Evolutionary conservation across 1,284 basidiomycete species (phyloP), one percentile per base, ranked within the genome.

Genomic region (Moesziomyces sp.): DNA sequence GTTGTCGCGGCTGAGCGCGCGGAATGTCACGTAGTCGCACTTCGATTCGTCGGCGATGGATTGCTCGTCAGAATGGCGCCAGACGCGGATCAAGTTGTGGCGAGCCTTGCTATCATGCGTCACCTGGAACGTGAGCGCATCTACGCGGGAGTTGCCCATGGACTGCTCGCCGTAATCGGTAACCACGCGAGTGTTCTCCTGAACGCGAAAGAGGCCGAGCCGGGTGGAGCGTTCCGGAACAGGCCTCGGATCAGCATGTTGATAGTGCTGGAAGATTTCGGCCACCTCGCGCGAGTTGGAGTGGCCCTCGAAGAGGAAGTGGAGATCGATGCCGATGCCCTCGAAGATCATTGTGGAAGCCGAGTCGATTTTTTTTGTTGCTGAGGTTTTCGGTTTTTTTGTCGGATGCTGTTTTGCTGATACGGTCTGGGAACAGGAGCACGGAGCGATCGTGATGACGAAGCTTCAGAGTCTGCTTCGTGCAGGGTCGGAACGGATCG

Each of bases 241-340:
- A 11, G 24, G 16, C 21, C 35, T 23, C 18, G 46, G 57, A 10
- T 16, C 63, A 3, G 63, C 52, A 23, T 56, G 46, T 2, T 47
- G 49, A n/a, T 56, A 56, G 18, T 24, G 16, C 10, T n/a, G 43
- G 26, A 66, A 66, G 38, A 52, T 30, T 14, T 19, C 28, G 8
- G 49, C 26, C 11, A 38, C 53, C n/a, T 35, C 8, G 6, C 44
- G 18, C 16, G 48, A 35, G n/a, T 43, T 45, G 48, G 16, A 7
- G 19, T 52, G 28, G 6, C 44, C 52, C 23, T 66, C 57, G 49
- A 44, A 44, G 45, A 56, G 6, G 42, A 66, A 66, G 53, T 59
- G 56, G 9, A 66, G 57, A 21, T 66, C 63, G 30, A 59, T 59
- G 43, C 57, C 57, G 44, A 66, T 59, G 23, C 24, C 48, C 44